Percentiles rank a stretch among this genome's conserved stretches.
Evolutionary conservation across 129 eudicot species (phyloP).

Genomic region (Lonicera japonica): DNA sequence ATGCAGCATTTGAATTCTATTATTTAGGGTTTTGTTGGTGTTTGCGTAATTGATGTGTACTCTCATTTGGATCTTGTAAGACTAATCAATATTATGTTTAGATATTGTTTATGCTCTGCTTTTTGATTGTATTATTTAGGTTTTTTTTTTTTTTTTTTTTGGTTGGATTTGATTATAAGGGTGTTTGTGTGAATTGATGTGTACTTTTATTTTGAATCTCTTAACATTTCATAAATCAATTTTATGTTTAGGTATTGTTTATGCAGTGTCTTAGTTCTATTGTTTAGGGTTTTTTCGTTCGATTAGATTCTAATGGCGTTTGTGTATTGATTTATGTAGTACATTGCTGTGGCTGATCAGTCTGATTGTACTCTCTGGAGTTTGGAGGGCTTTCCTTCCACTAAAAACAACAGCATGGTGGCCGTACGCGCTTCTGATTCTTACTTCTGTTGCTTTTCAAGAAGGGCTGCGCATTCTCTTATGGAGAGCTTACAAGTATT

Average conservation of each 20-base stretch:
- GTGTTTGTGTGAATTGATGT: no score
- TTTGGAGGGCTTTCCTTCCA: constrained; percentile 91
- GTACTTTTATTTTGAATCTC: no score
- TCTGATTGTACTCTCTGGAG: constrained; percentile 73
- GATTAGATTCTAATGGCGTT: background rate
- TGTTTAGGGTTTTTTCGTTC: background rate
- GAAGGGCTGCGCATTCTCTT: constrained; percentile 72
- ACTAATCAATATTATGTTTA: no score
- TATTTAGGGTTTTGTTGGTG: no score
- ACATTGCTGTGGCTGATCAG: constrained; percentile 88
- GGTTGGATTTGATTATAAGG: no score
- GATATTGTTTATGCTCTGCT: no score
- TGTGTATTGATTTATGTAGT: constrained; percentile 28
- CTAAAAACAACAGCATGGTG: constrained; percentile 60
- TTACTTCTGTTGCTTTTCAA: constrained; percentile 77
- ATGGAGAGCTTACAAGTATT: constrained; percentile 87
- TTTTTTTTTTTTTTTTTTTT: no score
- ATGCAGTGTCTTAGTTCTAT: background rate
- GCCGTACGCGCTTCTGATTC: constrained; percentile 60
- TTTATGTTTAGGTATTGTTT: background rate
- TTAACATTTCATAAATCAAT: no score
- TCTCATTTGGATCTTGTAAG: no score
- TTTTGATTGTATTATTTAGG: no score
- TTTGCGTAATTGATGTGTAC: no score
- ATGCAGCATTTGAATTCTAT: no score